These are phyloP conservation scores for Melastoma malabathricum DNA, from an alignment of 345 rosid genomes.

Conservation along the genomic window DNA sequence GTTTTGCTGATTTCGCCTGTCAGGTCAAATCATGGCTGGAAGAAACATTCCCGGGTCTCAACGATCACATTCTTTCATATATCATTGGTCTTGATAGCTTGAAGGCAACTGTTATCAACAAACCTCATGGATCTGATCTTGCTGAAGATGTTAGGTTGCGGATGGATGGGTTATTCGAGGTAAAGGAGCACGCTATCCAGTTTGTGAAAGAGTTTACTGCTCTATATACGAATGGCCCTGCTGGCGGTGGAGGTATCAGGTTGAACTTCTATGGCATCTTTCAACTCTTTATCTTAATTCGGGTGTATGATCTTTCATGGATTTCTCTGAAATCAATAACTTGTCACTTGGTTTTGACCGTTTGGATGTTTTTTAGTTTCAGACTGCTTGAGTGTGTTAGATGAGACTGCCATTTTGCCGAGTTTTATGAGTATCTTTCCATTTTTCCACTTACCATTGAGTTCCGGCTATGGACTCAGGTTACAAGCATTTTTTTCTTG, in stretches of 20 bases:
- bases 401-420: too few species aligned
- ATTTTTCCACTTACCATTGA: background rate
- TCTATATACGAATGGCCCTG: constrained; percentile 89
- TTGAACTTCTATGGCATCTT: constrained; percentile 10
- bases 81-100: constrained; percentile 79
- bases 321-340: too few species aligned
- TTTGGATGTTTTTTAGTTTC: too few species aligned
- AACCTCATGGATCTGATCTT: constrained; percentile 14
- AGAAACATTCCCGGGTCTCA: constrained; percentile 53
- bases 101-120: constrained; percentile 31
- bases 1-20: constrained; percentile 4
- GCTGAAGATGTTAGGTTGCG: constrained; percentile 54
- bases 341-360: too few species aligned
- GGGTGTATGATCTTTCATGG: background rate
- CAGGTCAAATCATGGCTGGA: constrained; percentile 91
- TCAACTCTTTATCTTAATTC: background rate
- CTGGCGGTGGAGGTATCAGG: constrained; percentile 97
- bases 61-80: constrained; percentile 38
- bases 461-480: background rate
- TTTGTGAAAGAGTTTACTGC: constrained; percentile 61
- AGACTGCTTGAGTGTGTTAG: too few species aligned
- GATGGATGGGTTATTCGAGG: constrained; percentile 72
- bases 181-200: constrained; percentile 54
- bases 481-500: constrained; percentile 10
- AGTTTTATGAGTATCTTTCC: background rate